phyloP scores from a whole-genome alignment of 1,284 basidiomycete species.

The Amylostereum areolatum region DNA sequence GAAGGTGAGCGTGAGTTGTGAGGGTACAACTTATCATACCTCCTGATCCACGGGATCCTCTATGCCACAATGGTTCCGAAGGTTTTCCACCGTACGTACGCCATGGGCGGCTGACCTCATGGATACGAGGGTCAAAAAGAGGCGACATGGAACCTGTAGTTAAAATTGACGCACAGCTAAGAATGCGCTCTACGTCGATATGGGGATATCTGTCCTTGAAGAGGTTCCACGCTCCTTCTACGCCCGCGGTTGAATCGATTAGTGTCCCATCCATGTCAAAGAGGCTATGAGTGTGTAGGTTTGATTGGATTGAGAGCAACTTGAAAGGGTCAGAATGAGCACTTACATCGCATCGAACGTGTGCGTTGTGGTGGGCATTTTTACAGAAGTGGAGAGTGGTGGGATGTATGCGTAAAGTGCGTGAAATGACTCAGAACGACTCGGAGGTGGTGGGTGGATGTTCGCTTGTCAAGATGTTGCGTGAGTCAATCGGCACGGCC shows the following conservation, averaged over 20 bases:
- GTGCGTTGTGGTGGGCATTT: conserved; percentile 43
- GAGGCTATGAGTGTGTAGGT: conserved; percentile 32
- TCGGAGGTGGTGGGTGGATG: too few relatives aligned
- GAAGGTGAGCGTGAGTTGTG: neutral
- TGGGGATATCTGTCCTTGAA: conserved; percentile 59
- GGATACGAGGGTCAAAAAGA: conserved; percentile 2
- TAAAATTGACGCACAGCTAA: conserved; percentile 45
- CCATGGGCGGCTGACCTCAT: conserved; percentile 65
- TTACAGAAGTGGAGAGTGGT: neutral
- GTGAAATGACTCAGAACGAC: too few relatives aligned
- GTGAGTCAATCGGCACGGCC: too few relatives aligned
- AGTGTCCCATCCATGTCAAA: conserved; percentile 81
- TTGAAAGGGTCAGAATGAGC: neutral
- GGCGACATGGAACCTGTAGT: conserved; percentile 2
- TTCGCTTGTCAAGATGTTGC: too few relatives aligned
- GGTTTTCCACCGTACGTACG: conserved; percentile 75
- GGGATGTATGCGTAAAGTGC: too few relatives aligned
- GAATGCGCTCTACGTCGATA: conserved; percentile 55
- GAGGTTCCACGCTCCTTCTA: conserved; percentile 68
- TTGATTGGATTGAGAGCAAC: conserved; percentile 9
- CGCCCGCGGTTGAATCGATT: conserved; percentile 67
- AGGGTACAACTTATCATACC: conserved; percentile 30
- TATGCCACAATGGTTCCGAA: conserved; percentile 65
- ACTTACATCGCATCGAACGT: conserved; percentile 52
- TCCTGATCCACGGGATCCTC: conserved; percentile 62